phyloP scores from a whole-genome alignment of 2,329 filamentous ascomycete species.

The Xylariaceae sp. region DNA sequence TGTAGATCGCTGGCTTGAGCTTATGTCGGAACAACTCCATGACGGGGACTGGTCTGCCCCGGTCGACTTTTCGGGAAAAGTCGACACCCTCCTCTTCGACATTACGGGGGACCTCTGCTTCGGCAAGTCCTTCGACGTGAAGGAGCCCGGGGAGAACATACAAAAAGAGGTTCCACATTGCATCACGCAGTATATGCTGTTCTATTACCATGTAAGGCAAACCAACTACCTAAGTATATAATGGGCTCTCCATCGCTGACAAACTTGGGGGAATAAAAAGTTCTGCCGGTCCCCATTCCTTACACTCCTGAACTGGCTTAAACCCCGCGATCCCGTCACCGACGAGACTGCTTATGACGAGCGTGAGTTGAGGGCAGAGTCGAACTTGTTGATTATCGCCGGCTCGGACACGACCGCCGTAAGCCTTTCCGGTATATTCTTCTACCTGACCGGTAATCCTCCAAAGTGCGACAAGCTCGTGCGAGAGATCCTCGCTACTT shows the following conservation, averaged over 20 bases:
- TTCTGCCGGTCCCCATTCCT: constrained; percentile 14
- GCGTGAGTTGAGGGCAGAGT: constrained; percentile 14
- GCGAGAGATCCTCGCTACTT: constrained; percentile 14
- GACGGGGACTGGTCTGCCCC: constrained; percentile 14
- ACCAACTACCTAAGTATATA: no score
- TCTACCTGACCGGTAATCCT: constrained; percentile 18
- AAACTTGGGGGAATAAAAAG: no score
- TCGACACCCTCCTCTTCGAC: constrained; percentile 17
- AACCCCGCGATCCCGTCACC: constrained; percentile 18
- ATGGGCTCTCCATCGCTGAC: no score
- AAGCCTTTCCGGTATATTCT: constrained; percentile 18
- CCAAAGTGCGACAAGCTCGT: constrained; percentile 10
- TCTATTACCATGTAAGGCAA: constrained; percentile 19
- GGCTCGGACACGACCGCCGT: constrained; percentile 21
- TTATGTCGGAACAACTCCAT: constrained; percentile 4
- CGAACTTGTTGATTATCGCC: constrained; percentile 20
- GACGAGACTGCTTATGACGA: constrained; percentile 14
- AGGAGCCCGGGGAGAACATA: constrained; percentile 21
- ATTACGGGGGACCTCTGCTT: constrained; percentile 24
- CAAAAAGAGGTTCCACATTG: constrained; percentile 15
- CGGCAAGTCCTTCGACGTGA: constrained; percentile 23
- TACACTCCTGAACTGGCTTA: constrained; percentile 13
- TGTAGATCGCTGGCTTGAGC: constrained; percentile 22
- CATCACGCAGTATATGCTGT: constrained; percentile 16
- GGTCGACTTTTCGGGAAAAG: constrained; percentile 11